Evolutionary conservation across 108 stramenopile species (phyloP), one percentile per base, ranked within the genome.

Genomic region (Cyclotella cryptica): DNA sequence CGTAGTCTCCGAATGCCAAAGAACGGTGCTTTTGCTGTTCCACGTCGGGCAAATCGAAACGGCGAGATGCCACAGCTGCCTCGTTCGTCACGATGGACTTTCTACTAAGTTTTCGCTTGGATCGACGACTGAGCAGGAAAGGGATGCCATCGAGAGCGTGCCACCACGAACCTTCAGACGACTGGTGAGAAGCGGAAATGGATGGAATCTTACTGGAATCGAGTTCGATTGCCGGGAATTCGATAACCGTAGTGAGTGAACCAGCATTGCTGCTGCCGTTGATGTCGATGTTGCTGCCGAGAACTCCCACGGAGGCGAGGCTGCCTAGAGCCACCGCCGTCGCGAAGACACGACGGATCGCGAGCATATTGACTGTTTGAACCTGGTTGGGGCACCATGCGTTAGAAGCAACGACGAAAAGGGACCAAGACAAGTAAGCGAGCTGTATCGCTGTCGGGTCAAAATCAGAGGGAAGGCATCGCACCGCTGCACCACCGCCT

Each of bases 1-100:
- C 80, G 71, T 84, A 87, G 80, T 87, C 83, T 21, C 75, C 83
- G 72, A 79, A 81, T 4, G 73, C 80, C 0, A 81, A 64, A 15
- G 66, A 62, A 17, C 79, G 64, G 15, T 69, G 76, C 6, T 18
- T 52, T n/a, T 52, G 65, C 26, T 66, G 65, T 66, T 66, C 43
- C n/a, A 55, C 10, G 46, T 72, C 55, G 26, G 3, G 13, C 12
- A 21, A 1, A 14, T 58, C 24, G 5, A 26, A 21, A 26, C 22
- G 17, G 21, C 24, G 19, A 21, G 26, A 14, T 24, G 12, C 19
- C 3, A 27, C 26, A 21, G 55, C 22, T 1, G 19, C 13, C 22
- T 51, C 61, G 52, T 49, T 28, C 21, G 63, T 49, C 15, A 9
- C 3, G 47, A 49, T n/a, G n/a, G 17, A 10, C 39, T 53, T 39